Evolutionary conservation across 2,329 filamentous ascomycete species (phyloP), one percentile per base, ranked within the genome.

Genomic region (Orbilia quercus): DNA sequence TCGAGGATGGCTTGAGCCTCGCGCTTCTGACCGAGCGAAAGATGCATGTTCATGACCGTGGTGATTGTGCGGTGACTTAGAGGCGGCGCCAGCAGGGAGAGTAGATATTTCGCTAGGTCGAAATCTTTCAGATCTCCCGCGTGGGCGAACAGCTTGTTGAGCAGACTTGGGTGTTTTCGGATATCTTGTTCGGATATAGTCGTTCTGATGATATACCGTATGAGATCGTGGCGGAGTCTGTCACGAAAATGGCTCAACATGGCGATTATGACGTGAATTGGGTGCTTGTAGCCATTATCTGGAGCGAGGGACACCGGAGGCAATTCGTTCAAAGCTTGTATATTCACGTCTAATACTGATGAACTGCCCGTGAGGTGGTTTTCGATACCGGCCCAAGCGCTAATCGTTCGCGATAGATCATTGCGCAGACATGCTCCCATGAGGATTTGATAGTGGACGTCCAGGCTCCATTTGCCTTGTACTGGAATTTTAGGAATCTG

Each of bases 1-100:
- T 73, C 69, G n/a, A 73, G 44, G 38, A 73, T 66, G 6, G 69
- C 60, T 20, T 73, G 69, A 2, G 69, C 69, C 45, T 73, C 69
- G 2, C 31, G 42, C 22, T 65, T 45, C 23, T 73, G 69, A n/a
- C 42, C 55, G 0, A 73, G 48, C 18, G 47, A 22, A 9, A 73
- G 45, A 51, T 73, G 69, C 60, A 73, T 59, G 36, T 73, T 59
- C 22, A 73, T 23, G 4, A 73, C 60, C 0, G 69, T 54, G 7
- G 69, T 73, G 18, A 73, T 65, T 1, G 69, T 73, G 11, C 59
- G 55, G 18, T 59, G 60, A 1, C 53, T 7, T 7, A 73, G 18
- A 14, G 60, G 60, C 7, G 69, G 69, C 7, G 62, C 34, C 20
- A 73, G 45, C 7, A 63, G 31, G 2, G 44, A 14, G 4, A 73